These are phyloP conservation scores for Hypoxylon sp. DNA, from an alignment of 2,329 filamentous ascomycete genomes.

Conservation along the genomic window DNA sequence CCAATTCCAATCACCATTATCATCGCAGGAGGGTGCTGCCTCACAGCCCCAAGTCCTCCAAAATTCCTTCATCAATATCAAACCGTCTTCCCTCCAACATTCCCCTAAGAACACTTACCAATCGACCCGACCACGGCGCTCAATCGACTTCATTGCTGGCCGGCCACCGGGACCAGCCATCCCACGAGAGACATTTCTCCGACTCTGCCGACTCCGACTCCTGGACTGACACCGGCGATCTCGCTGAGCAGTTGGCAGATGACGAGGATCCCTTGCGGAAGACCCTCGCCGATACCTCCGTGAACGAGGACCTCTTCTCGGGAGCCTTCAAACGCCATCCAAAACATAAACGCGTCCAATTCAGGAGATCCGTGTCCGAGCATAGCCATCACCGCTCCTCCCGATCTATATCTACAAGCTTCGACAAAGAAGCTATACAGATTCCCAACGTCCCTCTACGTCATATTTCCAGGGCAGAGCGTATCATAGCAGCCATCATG, in stretches of 20 bases:
- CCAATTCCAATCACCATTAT: constrained; percentile 39
- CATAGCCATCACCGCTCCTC: constrained; percentile 47
- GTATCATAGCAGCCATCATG: constrained; percentile 84
- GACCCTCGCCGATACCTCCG: constrained; percentile 68
- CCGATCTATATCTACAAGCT: constrained; percentile 52
- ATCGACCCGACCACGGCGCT: constrained; percentile 50
- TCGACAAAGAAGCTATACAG: constrained; percentile 80
- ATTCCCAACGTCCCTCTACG: constrained; percentile 75
- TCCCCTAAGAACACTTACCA: constrained; percentile 78
- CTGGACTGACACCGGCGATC: constrained; percentile 94
- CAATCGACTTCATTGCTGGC: constrained; percentile 58
- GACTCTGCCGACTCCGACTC: constrained; percentile 71
- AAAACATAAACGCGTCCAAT: constrained; percentile 72
- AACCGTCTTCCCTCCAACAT: constrained; percentile 83
- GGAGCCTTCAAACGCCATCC: constrained; percentile 57
- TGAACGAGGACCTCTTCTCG: constrained; percentile 69
- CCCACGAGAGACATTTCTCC: constrained; percentile 56
- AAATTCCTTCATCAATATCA: constrained; percentile 79
- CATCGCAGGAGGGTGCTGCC: constrained; percentile 71
- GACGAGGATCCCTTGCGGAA: constrained; percentile 82
- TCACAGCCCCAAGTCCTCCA: constrained; percentile 80
- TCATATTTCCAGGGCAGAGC: constrained; percentile 71
- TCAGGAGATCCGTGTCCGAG: constrained; percentile 61
- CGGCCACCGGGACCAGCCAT: constrained; percentile 53
- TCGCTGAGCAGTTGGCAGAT: constrained; percentile 88